Evolutionary conservation across 2,329 filamentous ascomycete genomes (phyloP).

Genomic region (Coleophoma eucalyptorum): DNA sequence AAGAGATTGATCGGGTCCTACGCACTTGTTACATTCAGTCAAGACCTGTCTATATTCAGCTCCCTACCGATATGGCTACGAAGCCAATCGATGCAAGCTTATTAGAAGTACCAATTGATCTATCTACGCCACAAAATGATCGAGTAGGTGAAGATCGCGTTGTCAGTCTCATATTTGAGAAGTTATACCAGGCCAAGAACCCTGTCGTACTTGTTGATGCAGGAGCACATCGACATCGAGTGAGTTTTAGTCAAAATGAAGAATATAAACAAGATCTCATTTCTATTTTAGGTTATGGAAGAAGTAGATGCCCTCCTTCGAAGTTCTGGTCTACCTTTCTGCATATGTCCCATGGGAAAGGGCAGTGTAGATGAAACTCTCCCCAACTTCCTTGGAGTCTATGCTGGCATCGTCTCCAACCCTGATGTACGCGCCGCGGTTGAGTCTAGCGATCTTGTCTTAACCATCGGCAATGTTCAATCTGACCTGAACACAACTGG

Average conservation of each 20-base stretch:
- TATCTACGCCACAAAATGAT: conserved; percentile 60
- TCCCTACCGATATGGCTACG: conserved; percentile 75
- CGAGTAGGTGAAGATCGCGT: conserved; percentile 66
- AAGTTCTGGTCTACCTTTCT: conserved; percentile 72
- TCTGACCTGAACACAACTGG: conserved; percentile 31
- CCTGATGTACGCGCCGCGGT: conserved; percentile 56
- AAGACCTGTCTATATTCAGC: conserved; percentile 75
- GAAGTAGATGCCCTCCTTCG: no score
- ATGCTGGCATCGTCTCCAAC: conserved; percentile 71
- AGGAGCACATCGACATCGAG: no score
- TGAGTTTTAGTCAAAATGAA: no score
- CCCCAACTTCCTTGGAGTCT: conserved; percentile 75
- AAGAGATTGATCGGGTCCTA: conserved; percentile 74
- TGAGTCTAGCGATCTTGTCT: conserved; percentile 63
- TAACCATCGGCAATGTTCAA: conserved; percentile 61
- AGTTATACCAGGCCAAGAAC: no score
- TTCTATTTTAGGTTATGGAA: no score
- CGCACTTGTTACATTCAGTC: conserved; percentile 67
- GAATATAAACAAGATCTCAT: no score
- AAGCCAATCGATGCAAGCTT: conserved; percentile 69
- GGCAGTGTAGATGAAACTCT: conserved; percentile 73
- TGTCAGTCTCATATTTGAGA: no score
- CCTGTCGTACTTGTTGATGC: no score
- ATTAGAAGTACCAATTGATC: conserved; percentile 64
- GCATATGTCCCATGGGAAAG: conserved; percentile 84